Conservation (phyloP, 2,329 filamentous ascomycete species). For the Samsoniella hepiali region DNA sequence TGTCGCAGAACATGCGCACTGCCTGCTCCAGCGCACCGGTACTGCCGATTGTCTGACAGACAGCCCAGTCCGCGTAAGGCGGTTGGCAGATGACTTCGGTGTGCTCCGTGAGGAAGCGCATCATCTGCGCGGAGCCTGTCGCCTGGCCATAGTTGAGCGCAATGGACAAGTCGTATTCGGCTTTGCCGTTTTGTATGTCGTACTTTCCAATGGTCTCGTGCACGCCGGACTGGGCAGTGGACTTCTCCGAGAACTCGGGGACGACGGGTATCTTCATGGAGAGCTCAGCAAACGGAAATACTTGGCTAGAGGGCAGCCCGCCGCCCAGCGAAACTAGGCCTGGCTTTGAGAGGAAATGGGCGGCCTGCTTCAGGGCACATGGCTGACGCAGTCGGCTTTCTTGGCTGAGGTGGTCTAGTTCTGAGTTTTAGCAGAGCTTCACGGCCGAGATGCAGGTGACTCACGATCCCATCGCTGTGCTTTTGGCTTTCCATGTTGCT, state of each 20-base stretch:
- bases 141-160: conserved; percentile 93
- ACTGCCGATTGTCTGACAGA: conserved; percentile 78
- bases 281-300: conserved; percentile 87
- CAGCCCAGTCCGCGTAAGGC: conserved; percentile 87
- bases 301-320: conserved; percentile 80
- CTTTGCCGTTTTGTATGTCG: conserved; percentile 62
- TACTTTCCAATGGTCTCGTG: conserved; percentile 74
- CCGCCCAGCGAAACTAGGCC: conserved; percentile 90
- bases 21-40: conserved; percentile 83
- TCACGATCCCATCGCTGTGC: conserved; percentile 82
- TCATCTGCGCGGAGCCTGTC: conserved; percentile 77
- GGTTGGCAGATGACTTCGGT: conserved; percentile 86
- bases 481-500: conserved; percentile 60
- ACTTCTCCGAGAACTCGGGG: conserved; percentile 68
- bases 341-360: conserved; percentile 72
- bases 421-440: conserved; percentile 8
- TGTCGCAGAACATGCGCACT: conserved; percentile 73
- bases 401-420: conserved; percentile 53
- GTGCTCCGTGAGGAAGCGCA: conserved; percentile 91
- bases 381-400: conserved; percentile 61
- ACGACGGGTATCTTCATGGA: conserved; percentile 68
- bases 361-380: conserved; percentile 79
- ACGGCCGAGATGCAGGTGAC: conserved; percentile 29
- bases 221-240: conserved; percentile 58
- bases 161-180: conserved; percentile 70